A percentile compares a stretch with the other conserved stretches of the same genome.
Conservation (phyloP, 306 rosid species). For the Echinosophora koreensis region DNA sequence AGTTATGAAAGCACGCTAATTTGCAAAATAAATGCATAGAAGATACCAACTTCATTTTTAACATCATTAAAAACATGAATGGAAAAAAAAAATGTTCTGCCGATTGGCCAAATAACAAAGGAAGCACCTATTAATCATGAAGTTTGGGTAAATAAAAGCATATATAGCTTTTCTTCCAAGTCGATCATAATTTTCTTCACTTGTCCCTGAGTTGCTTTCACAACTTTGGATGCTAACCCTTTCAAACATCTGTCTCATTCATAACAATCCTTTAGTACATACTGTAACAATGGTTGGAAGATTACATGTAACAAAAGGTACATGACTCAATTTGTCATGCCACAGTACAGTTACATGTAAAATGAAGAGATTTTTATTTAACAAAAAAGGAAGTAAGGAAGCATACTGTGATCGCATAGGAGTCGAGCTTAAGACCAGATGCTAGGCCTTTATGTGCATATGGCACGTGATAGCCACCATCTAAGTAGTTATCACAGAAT, state of each 20-base stretch:
- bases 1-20: conserved; percentile 17
- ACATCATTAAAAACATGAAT: not conserved
- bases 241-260: conserved; percentile 67
- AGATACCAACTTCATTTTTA: not conserved
- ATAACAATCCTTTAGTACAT: conserved; percentile 42
- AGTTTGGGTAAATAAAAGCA: conserved; percentile 87
- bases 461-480: conserved; percentile 97
- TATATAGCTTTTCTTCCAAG: conserved; percentile 82
- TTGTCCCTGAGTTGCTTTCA: conserved; percentile 55
- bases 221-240: conserved; percentile 91
- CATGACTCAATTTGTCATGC: conserved; percentile 23
- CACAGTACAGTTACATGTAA: conserved; percentile 19
- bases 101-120: conserved; percentile 30
- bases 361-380: conserved; percentile 8
- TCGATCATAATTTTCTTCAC: conserved; percentile 63
- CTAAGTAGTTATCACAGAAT: conserved; percentile 94
- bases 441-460: conserved; percentile 92
- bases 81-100: conserved; percentile 2
- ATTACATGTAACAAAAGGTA: not conserved
- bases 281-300: not conserved
- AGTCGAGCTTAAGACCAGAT: conserved; percentile 78
- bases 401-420: conserved; percentile 76
- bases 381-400: conserved; percentile 44
- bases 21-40: conserved; percentile 29
- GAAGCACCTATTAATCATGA: conserved; percentile 91